Percentiles rank a stretch among this genome's conserved stretches.
These are phyloP conservation scores for Leccinum pachyderme DNA, from an alignment of 1,284 basidiomycete species.

Conservation along the genomic window DNA sequence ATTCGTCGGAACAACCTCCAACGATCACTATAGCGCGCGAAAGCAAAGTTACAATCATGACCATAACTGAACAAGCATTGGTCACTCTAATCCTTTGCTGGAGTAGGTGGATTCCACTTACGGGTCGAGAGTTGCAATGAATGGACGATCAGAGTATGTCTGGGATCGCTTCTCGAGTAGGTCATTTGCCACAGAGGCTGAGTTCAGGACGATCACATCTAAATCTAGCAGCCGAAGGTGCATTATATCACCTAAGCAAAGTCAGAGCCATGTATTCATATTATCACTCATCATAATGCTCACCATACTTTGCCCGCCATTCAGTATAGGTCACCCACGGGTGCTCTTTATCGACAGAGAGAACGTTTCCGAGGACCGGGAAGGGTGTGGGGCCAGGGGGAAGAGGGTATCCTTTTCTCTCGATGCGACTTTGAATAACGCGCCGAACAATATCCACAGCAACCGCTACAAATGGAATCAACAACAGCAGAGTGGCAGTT, in stretches of 20 bases:
- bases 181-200: constrained; percentile 6
- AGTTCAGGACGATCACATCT: constrained; percentile 23
- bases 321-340: constrained; percentile 13
- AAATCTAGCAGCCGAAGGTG: constrained; percentile 14
- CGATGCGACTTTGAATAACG: not conserved
- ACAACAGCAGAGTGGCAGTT: not conserved
- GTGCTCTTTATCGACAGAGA: not conserved
- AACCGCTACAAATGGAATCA: too few relatives aligned
- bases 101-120: constrained; percentile 4
- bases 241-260: constrained; percentile 5
- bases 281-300: not conserved
- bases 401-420: not conserved
- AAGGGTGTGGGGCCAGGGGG: not conserved
- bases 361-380: too few relatives aligned
- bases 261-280: not conserved
- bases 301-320: constrained; percentile 22
- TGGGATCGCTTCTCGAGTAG: constrained; percentile 21
- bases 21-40: constrained; percentile 16
- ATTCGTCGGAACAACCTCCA: constrained; percentile 15
- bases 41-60: constrained; percentile 13
- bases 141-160: constrained; percentile 22
- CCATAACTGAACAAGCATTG: constrained; percentile 10
- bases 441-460: not conserved
- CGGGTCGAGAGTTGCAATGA: constrained; percentile 12
- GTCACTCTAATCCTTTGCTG: not conserved